Evolutionary conservation across 2,329 filamentous ascomycete genomes (phyloP), one percentile per base, ranked within the genome.

Genomic region (Orbilia blumenaviensis): DNA sequence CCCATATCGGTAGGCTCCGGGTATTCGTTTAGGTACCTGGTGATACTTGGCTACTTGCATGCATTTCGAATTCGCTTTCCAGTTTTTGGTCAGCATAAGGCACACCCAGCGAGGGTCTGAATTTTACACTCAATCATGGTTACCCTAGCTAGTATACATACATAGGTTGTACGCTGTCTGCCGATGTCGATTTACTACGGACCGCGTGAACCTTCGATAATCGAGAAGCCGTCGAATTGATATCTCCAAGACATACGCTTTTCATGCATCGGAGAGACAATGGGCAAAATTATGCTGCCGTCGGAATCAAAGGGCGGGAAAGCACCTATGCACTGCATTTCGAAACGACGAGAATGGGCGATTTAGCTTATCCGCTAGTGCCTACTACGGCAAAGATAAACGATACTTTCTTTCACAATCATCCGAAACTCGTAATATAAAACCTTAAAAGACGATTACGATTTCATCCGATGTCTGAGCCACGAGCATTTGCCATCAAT

Each of bases 391-490:
- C 60, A 64, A 72, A 58, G 60, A 50, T 66, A 50, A 46, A 64
- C 67, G 21, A 36, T 58, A 32, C 41, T n/a, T 23, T 54, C 38
- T 14, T 18, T 44, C 12, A 12, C 16, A 38, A 38, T 62, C 44
- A 58, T 52, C 48, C 46, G 60, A 63, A 63, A 23, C 46, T 64
- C 42, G 44, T 36, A 36, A 41, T 50, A 36, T 48, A 41, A 68
- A 44, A 60, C 36, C 32, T 50, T n/a, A 60, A 25, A 46, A 50
- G 60, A 63, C 12, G 41, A 60, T 54, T 69, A 62, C 72, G 56
- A 64, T 64, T 76, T 76, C 72, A 64, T 76, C 72, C 58, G 72
- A 76, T 76, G 60, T 69, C 60, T 69, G 23, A 68, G 63, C 63
- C 46, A 64, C 63, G 60, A 52, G 4, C 36, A 42, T 10, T 25